These are phyloP conservation scores for Pyrenula aspistea DNA, from an alignment of 495 filamentous ascomycete species.

Conservation along the genomic window DNA sequence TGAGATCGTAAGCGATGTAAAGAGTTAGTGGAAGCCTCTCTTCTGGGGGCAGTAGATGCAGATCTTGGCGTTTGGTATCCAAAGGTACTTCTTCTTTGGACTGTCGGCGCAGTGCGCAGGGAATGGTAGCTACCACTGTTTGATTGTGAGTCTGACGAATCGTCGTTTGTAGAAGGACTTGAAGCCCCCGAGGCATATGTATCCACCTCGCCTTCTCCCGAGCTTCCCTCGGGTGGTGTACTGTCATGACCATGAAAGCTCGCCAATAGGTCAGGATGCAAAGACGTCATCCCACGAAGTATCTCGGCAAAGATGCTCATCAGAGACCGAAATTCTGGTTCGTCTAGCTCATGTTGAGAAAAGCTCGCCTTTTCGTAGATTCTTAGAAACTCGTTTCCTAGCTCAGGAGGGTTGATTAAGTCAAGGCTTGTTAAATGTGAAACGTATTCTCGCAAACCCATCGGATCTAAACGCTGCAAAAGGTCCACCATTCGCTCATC, in stretches of 20 bases:
- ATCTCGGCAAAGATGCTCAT: constrained; percentile 85
- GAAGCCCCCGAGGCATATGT: constrained; percentile 2
- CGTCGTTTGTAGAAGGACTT: neutral
- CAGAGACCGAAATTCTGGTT: constrained; percentile 61
- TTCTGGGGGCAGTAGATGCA: neutral
- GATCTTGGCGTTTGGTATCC: neutral
- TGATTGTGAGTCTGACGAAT: neutral
- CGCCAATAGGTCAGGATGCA: constrained; percentile 38
- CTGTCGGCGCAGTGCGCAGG: constrained; percentile 6
- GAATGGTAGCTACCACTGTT: constrained; percentile 3
- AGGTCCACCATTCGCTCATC: constrained; percentile 54
- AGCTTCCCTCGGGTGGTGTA: neutral
- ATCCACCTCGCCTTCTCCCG: constrained; percentile 4
- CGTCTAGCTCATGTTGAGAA: constrained; percentile 44
- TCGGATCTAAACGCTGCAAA: constrained; percentile 55
- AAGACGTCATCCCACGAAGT: constrained; percentile 57
- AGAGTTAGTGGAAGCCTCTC: neutral
- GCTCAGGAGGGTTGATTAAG: constrained; percentile 45
- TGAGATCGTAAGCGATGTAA: neutral
- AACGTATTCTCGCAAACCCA: constrained; percentile 77
- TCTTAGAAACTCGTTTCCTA: constrained; percentile 51
- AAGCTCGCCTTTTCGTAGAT: constrained; percentile 80
- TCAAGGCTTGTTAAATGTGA: constrained; percentile 52
- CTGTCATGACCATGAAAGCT: constrained; percentile 20
- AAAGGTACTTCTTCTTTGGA: too few species aligned